Evolutionary conservation across 345 rosid genomes (phyloP), one percentile per base, ranked within the genome.

Genomic region (Corymbia maculata): DNA sequence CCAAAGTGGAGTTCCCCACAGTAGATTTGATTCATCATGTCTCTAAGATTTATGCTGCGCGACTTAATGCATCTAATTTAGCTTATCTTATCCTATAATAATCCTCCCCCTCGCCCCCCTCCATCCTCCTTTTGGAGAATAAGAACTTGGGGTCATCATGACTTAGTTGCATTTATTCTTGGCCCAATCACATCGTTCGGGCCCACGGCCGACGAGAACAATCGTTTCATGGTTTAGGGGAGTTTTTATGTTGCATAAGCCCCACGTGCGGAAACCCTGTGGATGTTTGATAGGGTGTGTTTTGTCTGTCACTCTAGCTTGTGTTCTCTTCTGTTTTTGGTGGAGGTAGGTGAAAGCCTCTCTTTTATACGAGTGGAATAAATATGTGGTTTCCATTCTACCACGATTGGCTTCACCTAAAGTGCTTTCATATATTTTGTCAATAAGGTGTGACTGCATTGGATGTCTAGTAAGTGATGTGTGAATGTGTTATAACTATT

Each of bases 311-410:
- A 57, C 22, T 57, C 64, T 57, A 2, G 10, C 24, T 22, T 57
- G 64, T 22, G 64, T 57, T 0, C 24, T 1, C n/a, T 0, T 0
- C 64, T 2, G 0, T 57, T 57, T 57, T 57, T 24, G 0, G 64
- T 57, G 64, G 64, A 57, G 64, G 64, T 22, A 57, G n/a, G 4
- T 0, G n/a, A 24, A 57, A 24, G 64, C 64, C 64, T 57, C 10
- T 4, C n/a, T 57, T 57, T 57, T 28, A 19, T 26, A 57, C 64
- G 3, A 57, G n/a, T 57, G 64, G 64, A 57, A 57, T 24, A 57
- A 57, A 57, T 28, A 24, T 24, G 64, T 57, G 64, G 64, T 57
- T 57, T 57, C 64, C 4, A 59, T 57, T 9, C 0, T 57, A 57
- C 64, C 64, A 57, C 1, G 2, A 22, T 22, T 24, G 64, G 64